These are phyloP conservation scores for Leptographium wingfieldii DNA, from an alignment of 2,329 filamentous ascomycete genomes.

Conservation along the genomic window DNA sequence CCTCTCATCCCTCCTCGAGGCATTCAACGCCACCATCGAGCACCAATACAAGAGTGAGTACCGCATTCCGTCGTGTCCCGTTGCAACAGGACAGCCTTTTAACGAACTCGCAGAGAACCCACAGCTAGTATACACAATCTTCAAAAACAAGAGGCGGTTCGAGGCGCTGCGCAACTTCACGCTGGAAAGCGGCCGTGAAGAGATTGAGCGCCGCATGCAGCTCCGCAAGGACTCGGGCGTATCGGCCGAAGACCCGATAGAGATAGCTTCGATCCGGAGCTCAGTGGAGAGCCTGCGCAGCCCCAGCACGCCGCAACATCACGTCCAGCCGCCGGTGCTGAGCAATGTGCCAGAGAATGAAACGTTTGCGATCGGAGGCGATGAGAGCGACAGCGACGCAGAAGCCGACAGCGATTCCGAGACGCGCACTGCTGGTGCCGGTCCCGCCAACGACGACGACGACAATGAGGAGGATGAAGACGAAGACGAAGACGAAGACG, in stretches of 20 bases:
- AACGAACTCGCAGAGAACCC: conserved; percentile 50
- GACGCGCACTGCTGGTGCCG: conserved; percentile 32
- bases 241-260: conserved; percentile 33
- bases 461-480: conserved; percentile 35
- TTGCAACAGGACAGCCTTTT: neutral
- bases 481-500: conserved; percentile 54
- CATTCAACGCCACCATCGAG: conserved; percentile 80
- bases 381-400: conserved; percentile 34
- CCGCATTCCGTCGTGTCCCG: neutral
- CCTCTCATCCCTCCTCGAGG: conserved; percentile 71
- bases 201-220: conserved; percentile 70
- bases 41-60: conserved; percentile 66
- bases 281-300: conserved; percentile 59
- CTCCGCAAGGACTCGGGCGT: conserved; percentile 50
- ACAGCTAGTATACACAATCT: conserved; percentile 64
- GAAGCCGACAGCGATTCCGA: neutral
- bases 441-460: conserved; percentile 68
- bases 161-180: conserved; percentile 80
- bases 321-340: conserved; percentile 37
- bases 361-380: conserved; percentile 81
- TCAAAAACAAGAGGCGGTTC: conserved; percentile 71
- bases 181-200: conserved; percentile 80
- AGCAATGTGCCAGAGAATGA: conserved; percentile 67
- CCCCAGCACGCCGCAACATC: conserved; percentile 22
- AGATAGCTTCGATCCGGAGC: conserved; percentile 38